Evolutionary conservation across 129 eudicot genomes (phyloP).

Genomic region (Cynara cardunculus): DNA sequence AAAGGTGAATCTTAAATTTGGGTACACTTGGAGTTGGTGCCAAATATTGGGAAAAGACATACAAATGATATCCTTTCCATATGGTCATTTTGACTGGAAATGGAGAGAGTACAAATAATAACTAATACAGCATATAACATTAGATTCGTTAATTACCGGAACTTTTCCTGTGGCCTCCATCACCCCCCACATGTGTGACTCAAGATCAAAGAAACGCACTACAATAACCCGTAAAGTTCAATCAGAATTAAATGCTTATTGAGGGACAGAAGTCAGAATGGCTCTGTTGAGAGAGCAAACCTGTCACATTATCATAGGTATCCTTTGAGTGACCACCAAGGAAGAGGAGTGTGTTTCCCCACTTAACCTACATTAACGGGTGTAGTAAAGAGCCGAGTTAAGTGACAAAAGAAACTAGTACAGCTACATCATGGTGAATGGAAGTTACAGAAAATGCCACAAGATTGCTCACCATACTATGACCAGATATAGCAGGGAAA

Average conservation of each 20-base stretch:
- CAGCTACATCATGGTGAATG: background rate
- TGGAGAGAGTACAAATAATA: conserved; percentile 1
- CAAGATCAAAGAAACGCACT: conserved; percentile 81
- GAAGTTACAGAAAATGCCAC: background rate
- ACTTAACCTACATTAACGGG: conserved; percentile 52
- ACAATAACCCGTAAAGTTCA: conserved; percentile 19
- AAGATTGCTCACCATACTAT: conserved; percentile 62
- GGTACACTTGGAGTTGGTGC: conserved; percentile 3
- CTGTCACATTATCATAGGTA: conserved; percentile 52
- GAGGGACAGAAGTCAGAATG: conserved; percentile 23
- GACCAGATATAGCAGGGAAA: conserved; percentile 83
- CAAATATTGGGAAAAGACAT: background rate
- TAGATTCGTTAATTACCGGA: conserved; percentile 55
- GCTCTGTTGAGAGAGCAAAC: conserved; percentile 37
- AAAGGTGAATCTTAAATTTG: conserved; percentile 9
- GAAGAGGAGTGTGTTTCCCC: conserved; percentile 57
- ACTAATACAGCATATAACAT: background rate
- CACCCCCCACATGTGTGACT: conserved; percentile 60
- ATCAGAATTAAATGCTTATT: conserved; percentile 10
- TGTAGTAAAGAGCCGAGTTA: conserved; percentile 9
- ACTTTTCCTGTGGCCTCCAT: conserved; percentile 68
- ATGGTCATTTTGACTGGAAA: conserved; percentile 4
- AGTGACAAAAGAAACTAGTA: background rate
- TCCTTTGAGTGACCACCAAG: conserved; percentile 78
- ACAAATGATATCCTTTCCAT: background rate